A percentile compares a stretch with the other conserved stretches of the same genome.
phyloP scores from a whole-genome alignment of 805 yeast genomes.

The Yamadazyma takamatsuzukensis region DNA sequence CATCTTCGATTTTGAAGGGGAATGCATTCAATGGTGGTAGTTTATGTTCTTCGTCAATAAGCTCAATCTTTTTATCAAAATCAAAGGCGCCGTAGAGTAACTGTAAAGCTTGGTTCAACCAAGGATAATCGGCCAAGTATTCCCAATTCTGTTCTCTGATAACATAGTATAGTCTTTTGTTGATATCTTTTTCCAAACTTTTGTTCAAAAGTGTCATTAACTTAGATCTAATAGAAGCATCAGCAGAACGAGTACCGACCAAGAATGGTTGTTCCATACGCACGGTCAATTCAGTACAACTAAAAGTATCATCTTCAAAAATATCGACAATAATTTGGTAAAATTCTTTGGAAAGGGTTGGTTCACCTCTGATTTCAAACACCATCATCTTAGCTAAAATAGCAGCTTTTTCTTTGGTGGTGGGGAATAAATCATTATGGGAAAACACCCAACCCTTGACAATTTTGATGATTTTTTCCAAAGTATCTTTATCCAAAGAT shows the following conservation, averaged over 20 bases:
- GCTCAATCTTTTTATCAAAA: conserved; percentile 40
- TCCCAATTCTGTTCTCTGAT: conserved; percentile 99
- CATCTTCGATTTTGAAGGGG: conserved; percentile 22
- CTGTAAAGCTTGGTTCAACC: conserved; percentile 93
- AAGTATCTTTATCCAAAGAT: conserved; percentile 70
- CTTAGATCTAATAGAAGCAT: conserved; percentile 67
- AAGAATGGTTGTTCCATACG: conserved; percentile 95
- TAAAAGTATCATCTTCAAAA: conserved; percentile 73
- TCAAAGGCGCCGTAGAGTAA: conserved; percentile 77
- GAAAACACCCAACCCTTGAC: conserved; percentile 90
- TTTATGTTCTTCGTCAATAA: conserved; percentile 47
- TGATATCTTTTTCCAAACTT: conserved; percentile 73
- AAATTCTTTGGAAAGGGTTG: conserved; percentile 69
- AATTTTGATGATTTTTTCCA: conserved; percentile 70
- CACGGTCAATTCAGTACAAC: conserved; percentile 84
- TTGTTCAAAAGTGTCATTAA: conserved; percentile 76
- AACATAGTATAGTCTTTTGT: conserved; percentile 78
- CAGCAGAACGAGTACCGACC: conserved; percentile 85
- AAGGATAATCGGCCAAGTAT: conserved; percentile 82
- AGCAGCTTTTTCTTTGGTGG: conserved; percentile 94
- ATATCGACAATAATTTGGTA: conserved; percentile 84
- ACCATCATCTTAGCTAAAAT: conserved; percentile 90
- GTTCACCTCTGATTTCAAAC: conserved; percentile 84
- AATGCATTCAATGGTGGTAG: conserved; percentile 52
- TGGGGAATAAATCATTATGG: conserved; percentile 80